Percentiles rank a stretch among this genome's conserved stretches.
phyloP scores from a whole-genome alignment of 164 flowering plant genomes.

The Chimonanthus praecox region DNA sequence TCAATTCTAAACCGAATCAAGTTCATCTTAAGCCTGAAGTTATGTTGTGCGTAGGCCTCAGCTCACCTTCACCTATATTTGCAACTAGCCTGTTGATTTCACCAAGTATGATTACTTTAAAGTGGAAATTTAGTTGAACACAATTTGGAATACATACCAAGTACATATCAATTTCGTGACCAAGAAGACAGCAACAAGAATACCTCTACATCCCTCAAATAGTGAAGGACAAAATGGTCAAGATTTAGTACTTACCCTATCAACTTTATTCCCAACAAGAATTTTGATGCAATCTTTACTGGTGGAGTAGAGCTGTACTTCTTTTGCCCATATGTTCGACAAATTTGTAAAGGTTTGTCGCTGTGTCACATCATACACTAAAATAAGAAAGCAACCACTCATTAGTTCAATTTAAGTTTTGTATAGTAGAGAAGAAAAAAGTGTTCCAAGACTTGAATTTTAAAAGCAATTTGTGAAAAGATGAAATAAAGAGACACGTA shows the following conservation, averaged over 20 bases:
- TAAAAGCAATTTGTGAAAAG: no score
- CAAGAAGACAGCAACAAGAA: not conserved
- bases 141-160: no score
- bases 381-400: slow-evolving; percentile 10
- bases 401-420: not conserved
- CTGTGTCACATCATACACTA: slow-evolving; percentile 83
- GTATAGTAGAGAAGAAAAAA: no score
- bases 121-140: no score
- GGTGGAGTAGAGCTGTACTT: slow-evolving; percentile 66
- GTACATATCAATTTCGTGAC: not conserved
- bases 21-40: no score
- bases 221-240: not conserved
- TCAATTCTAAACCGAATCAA: no score
- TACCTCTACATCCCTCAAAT: not conserved
- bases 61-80: no score
- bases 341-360: slow-evolving; percentile 75
- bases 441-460: no score
- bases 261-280: slow-evolving; percentile 86
- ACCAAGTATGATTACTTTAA: no score
- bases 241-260: slow-evolving; percentile 47
- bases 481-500: no score
- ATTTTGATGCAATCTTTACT: slow-evolving; percentile 70
- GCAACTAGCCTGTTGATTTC: no score
- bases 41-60: no score
- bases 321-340: slow-evolving; percentile 69